Percentiles rank a stretch among this genome's conserved stretches.
Conservation (phyloP, 106 monocot species). For the Alisma plantagoaquatica region DNA sequence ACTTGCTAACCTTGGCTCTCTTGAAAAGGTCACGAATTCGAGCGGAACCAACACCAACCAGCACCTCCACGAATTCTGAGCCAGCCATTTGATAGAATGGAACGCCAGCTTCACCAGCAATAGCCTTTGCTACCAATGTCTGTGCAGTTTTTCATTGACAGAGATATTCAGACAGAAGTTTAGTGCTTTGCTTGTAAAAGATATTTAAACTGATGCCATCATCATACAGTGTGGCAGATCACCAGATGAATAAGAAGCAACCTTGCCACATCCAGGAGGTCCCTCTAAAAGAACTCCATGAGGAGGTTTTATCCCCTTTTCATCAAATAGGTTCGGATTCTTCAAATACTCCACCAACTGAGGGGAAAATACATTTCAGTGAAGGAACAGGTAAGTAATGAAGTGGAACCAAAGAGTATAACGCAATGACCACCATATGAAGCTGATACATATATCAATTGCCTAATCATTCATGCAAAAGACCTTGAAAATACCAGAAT, state of each 20-base stretch:
- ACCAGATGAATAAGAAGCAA: constrained; percentile 19
- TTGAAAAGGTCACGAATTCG: constrained; percentile 80
- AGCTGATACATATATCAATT: no score
- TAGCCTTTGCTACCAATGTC: constrained; percentile 87
- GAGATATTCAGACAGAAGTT: no score
- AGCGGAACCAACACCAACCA: constrained; percentile 90
- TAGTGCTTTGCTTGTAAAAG: no score
- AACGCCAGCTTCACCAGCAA: constrained; percentile 91
- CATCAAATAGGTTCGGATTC: constrained; percentile 79
- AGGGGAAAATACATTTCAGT: no score
- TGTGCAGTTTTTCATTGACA: no score
- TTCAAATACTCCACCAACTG: constrained; percentile 79
- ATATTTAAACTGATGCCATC: no score
- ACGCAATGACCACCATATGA: no score
- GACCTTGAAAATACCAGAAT: no score
- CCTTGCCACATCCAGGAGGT: constrained; percentile 88
- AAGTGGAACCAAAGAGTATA: no score
- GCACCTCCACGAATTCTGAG: constrained; percentile 86
- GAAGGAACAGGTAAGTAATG: no score
- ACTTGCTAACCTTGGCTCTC: constrained; percentile 68
- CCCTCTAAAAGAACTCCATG: constrained; percentile 82
- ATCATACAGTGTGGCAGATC: no score
- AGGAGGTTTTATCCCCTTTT: constrained; percentile 67
- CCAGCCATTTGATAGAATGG: constrained; percentile 94
- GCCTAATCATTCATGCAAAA: no score